phyloP scores from a whole-genome alignment of 768 basidiomycete genomes.

The Pulveroboletus sp. region DNA sequence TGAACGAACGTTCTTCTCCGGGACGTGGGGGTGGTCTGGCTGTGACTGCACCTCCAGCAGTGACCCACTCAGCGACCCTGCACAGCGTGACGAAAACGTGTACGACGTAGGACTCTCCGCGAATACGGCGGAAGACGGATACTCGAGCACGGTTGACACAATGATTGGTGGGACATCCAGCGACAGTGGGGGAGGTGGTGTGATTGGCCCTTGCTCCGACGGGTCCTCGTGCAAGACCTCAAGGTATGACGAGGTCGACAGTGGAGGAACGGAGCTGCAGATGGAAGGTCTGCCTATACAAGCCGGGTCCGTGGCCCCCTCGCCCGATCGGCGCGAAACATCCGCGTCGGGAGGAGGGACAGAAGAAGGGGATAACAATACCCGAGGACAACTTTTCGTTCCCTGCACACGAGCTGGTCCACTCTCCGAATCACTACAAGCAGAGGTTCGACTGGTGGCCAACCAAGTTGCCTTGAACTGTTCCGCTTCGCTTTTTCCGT shows the following conservation, averaged over 20 bases:
- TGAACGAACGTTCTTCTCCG: constrained; percentile 9
- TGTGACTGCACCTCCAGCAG: constrained; percentile 13
- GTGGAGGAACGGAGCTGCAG: constrained; percentile 18
- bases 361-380: not conserved
- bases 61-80: constrained; percentile 2
- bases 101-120: constrained; percentile 25
- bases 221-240: constrained; percentile 31
- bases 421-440: constrained; percentile 24
- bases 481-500: constrained; percentile 42
- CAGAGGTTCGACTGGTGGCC: constrained; percentile 32
- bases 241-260: constrained; percentile 23
- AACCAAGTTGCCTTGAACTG: constrained; percentile 54
- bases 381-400: not conserved
- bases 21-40: constrained; percentile 2
- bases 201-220: constrained; percentile 15
- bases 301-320: constrained; percentile 12
- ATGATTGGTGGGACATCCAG: constrained; percentile 10
- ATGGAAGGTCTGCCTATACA: constrained; percentile 18
- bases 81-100: constrained; percentile 20
- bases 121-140: constrained; percentile 1
- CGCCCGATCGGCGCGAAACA: constrained; percentile 3
- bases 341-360: constrained; percentile 1
- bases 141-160: constrained; percentile 14
- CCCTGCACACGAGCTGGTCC: not conserved
- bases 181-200: constrained; percentile 5